Evolutionary conservation across 805 yeast species (phyloP).

Genomic region (Candida hungchunana): DNA sequence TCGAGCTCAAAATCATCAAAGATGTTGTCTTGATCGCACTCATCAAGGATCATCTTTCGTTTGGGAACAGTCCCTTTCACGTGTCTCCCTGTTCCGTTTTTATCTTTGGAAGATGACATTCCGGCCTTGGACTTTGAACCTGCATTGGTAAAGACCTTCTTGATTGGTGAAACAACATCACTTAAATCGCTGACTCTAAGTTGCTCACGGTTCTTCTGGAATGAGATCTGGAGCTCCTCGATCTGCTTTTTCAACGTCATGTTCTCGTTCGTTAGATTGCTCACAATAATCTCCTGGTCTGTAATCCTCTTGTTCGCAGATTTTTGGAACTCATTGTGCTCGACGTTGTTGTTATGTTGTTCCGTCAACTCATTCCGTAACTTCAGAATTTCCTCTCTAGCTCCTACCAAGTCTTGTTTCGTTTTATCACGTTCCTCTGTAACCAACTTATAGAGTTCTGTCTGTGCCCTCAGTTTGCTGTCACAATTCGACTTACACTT

Average conservation of each 20-base stretch:
- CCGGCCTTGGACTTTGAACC: no score
- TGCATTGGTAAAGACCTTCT: neutral
- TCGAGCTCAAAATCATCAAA: conserved; percentile 25
- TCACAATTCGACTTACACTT: conserved; percentile 28
- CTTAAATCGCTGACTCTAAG: neutral
- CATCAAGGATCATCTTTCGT: conserved; percentile 31
- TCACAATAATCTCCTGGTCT: conserved; percentile 2
- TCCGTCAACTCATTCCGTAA: conserved; percentile 8
- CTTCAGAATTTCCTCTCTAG: conserved; percentile 22
- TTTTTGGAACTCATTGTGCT: conserved; percentile 21
- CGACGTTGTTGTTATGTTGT: conserved; percentile 1
- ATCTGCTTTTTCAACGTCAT: conserved; percentile 5
- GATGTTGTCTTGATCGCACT: conserved; percentile 15
- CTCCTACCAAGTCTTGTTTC: conserved; percentile 21
- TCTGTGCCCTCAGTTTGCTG: conserved; percentile 33
- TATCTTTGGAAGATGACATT: no score
- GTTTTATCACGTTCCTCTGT: conserved; percentile 27
- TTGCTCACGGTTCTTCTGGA: neutral
- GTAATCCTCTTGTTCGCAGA: neutral
- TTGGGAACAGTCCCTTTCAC: no score
- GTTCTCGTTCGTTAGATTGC: conserved; percentile 7
- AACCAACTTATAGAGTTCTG: conserved; percentile 29
- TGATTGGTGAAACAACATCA: neutral
- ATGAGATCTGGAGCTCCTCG: conserved; percentile 2
- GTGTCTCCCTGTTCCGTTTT: no score